Conservation (phyloP, 2,329 filamentous ascomycete species). For the Ophiostoma tasmaniense region DNA sequence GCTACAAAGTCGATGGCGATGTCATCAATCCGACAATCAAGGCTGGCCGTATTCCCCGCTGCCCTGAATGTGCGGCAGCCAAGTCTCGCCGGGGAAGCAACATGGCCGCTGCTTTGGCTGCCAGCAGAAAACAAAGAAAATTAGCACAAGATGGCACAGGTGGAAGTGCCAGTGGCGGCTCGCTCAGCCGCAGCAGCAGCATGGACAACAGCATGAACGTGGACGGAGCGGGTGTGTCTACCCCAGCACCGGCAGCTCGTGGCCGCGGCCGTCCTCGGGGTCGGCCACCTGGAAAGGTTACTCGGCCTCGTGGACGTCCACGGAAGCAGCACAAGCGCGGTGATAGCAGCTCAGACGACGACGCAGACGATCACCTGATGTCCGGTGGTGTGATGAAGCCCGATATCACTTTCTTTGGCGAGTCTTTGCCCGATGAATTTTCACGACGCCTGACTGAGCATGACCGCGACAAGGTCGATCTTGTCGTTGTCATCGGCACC, state of each 20-base stretch:
- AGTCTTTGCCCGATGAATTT: constrained; percentile 78
- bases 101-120: background rate
- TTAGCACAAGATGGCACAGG: background rate
- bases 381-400: constrained; percentile 75
- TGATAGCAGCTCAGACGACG: constrained; percentile 31
- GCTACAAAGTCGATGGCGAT: constrained; percentile 63
- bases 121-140: background rate
- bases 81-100: constrained; percentile 21
- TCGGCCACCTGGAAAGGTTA: constrained; percentile 25
- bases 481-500: constrained; percentile 93
- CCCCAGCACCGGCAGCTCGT: constrained; percentile 18
- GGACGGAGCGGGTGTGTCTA: constrained; percentile 18
- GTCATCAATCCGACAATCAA: constrained; percentile 72
- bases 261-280: constrained; percentile 22
- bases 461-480: constrained; percentile 71
- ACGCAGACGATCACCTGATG: constrained; percentile 35
- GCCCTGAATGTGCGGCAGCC: constrained; percentile 58
- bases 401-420: constrained; percentile 97
- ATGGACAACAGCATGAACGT: constrained; percentile 9
- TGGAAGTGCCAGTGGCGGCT: background rate
- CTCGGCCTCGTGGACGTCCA: constrained; percentile 32
- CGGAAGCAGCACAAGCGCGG: constrained; percentile 30
- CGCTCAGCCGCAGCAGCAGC: constrained; percentile 17
- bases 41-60: constrained; percentile 67
- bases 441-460: constrained; percentile 69